These are phyloP conservation scores for Begonia fuchsioides DNA, from an alignment of 306 rosid genomes.

Conservation along the genomic window DNA sequence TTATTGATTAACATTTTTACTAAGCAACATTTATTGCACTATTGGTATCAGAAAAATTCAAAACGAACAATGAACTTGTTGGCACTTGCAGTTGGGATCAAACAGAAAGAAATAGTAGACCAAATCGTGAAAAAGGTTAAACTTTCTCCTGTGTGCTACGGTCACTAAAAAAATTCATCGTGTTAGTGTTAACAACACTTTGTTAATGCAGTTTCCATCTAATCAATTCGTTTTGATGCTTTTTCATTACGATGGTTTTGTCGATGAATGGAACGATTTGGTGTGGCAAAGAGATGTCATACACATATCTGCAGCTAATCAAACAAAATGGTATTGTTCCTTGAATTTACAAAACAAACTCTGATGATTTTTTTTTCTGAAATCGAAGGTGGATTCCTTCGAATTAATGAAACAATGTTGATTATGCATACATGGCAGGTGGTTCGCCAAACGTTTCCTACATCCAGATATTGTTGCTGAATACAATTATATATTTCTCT, in stretches of 20 bases:
- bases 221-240: conserved; percentile 39
- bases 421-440: conserved; percentile 25
- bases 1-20: neutral
- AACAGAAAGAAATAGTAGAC: conserved; percentile 59
- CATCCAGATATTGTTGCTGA: conserved; percentile 85
- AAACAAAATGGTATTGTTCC: conserved; percentile 46
- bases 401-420: too few relatives aligned
- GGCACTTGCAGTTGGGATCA: conserved; percentile 79
- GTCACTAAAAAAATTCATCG: neutral
- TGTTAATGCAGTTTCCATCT: conserved; percentile 27
- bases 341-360: too few relatives aligned
- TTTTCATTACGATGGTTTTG: conserved; percentile 49
- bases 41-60: conserved; percentile 24
- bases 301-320: conserved; percentile 45
- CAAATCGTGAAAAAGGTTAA: conserved; percentile 61
- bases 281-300: conserved; percentile 31
- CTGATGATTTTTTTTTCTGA: too few relatives aligned
- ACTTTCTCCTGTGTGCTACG: neutral
- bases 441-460: conserved; percentile 90
- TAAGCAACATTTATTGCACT: neutral
- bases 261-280: conserved; percentile 39
- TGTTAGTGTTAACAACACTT: conserved; percentile 8
- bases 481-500: conserved; percentile 71
- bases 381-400: too few relatives aligned
- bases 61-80: conserved; percentile 45